Evolutionary conservation across 2,329 filamentous ascomycete genomes (phyloP).

Genomic region (Fusarium incarnatum): DNA sequence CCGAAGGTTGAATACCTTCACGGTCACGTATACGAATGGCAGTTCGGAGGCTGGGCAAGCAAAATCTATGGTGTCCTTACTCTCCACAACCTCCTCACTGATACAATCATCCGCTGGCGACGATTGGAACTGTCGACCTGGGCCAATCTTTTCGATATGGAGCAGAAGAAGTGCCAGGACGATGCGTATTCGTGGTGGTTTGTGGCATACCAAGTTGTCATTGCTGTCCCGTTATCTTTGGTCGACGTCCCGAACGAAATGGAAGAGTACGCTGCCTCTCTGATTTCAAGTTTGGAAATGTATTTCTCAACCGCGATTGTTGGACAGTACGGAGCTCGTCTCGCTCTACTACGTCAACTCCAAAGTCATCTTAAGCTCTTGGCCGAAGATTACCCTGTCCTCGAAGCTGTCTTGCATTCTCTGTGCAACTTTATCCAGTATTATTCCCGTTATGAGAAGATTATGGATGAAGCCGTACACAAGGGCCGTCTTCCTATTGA

Average conservation of each 20-base stretch:
- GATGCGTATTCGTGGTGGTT: constrained; percentile 96
- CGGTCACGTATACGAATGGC: constrained; percentile 90
- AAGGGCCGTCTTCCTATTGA: constrained; percentile 81
- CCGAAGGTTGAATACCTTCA: constrained; percentile 90
- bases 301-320: constrained; percentile 85
- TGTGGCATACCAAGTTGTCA: constrained; percentile 88
- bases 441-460: constrained; percentile 76
- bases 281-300: constrained; percentile 79
- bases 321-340: constrained; percentile 81
- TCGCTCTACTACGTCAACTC: constrained; percentile 75
- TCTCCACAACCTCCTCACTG: constrained; percentile 82
- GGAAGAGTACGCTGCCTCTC: constrained; percentile 70
- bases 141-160: constrained; percentile 88
- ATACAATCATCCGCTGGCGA: constrained; percentile 87
- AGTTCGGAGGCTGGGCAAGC: constrained; percentile 86
- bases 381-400: constrained; percentile 65
- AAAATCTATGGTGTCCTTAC: constrained; percentile 76
- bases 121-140: constrained; percentile 92
- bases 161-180: constrained; percentile 78
- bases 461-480: constrained; percentile 72
- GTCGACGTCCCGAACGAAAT: constrained; percentile 69
- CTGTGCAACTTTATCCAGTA: constrained; percentile 82
- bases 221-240: constrained; percentile 79
- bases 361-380: constrained; percentile 74
- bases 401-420: constrained; percentile 71